phyloP scores from a whole-genome alignment of 2,329 filamentous ascomycete genomes.

The Drechslerella dactyloides region DNA sequence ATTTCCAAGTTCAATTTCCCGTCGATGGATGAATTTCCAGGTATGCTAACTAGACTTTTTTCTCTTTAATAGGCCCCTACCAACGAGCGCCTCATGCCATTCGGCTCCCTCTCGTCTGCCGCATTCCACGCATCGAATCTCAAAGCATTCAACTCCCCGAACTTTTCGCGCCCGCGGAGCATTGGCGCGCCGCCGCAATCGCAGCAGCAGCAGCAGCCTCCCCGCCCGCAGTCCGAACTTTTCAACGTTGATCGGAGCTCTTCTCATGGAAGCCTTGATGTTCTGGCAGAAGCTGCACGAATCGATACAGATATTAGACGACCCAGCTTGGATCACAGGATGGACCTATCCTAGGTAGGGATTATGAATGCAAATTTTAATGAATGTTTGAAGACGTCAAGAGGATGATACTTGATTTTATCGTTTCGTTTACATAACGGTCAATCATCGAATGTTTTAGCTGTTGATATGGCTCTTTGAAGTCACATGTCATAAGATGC shows the following conservation, averaged over 20 bases:
- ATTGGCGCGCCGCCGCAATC: constrained; percentile 28
- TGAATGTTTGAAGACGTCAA: background rate
- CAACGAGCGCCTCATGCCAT: constrained; percentile 45
- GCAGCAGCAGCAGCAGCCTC: constrained; percentile 20
- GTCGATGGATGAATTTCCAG: background rate
- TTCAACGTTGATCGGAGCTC: constrained; percentile 34
- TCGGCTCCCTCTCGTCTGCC: constrained; percentile 44
- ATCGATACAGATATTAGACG: constrained; percentile 47
- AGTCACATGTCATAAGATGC: background rate
- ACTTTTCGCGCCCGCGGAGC: constrained; percentile 37
- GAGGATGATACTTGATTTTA: background rate
- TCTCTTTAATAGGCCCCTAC: constrained; percentile 31
- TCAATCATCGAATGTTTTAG: background rate
- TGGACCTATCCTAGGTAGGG: constrained; percentile 45
- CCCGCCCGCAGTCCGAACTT: constrained; percentile 27
- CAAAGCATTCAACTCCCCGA: constrained; percentile 31
- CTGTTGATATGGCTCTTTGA: background rate
- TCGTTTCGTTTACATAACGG: background rate
- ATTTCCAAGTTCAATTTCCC: background rate
- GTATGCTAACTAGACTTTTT: constrained; percentile 15
- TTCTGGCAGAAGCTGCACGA: constrained; percentile 46
- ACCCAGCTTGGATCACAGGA: constrained; percentile 38
- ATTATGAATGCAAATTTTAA: constrained; percentile 2
- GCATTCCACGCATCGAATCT: constrained; percentile 47
- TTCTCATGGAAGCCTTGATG: constrained; percentile 46